phyloP scores from a whole-genome alignment of 176 grass and related monocot genomes.

The Eleusine indica region DNA sequence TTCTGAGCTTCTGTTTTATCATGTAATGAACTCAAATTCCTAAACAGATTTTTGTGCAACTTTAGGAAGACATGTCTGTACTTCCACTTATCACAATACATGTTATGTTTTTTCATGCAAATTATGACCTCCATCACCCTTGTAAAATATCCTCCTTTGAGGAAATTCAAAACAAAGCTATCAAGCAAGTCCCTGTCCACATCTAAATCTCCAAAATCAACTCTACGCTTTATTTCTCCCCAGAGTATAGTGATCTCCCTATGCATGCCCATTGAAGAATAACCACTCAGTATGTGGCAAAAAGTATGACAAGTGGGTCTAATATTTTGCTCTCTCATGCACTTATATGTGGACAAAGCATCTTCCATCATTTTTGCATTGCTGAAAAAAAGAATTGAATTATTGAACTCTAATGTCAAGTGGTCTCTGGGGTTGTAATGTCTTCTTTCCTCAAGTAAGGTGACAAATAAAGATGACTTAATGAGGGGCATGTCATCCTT shows the following conservation, averaged over 20 bases:
- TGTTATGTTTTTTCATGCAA: slow-evolving; percentile 69
- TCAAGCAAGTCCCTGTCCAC: slow-evolving; percentile 75
- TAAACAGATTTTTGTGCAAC: slow-evolving; percentile 75
- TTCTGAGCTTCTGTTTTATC: slow-evolving; percentile 74
- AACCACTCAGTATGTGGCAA: slow-evolving; percentile 70
- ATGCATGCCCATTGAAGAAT: slow-evolving; percentile 71
- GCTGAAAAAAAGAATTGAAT: slow-evolving; percentile 90
- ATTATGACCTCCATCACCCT: slow-evolving; percentile 77
- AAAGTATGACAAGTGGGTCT: slow-evolving; percentile 68
- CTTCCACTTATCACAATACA: slow-evolving; percentile 85
- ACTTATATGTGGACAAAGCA: slow-evolving; percentile 77
- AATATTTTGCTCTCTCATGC: slow-evolving; percentile 78
- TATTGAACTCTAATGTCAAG: slow-evolving; percentile 67
- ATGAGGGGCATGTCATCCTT: slow-evolving; percentile 35
- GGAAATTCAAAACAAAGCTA: slow-evolving; percentile 71
- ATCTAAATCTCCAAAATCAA: slow-evolving; percentile 51
- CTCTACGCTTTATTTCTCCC: slow-evolving; percentile 84
- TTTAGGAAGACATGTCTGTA: slow-evolving; percentile 69
- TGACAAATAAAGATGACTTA: slow-evolving; percentile 57
- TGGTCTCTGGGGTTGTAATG: slow-evolving; percentile 45
- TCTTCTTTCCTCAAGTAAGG: slow-evolving; percentile 56
- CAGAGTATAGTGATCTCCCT: slow-evolving; percentile 84
- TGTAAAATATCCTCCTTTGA: slow-evolving; percentile 88
- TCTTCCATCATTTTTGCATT: slow-evolving; percentile 95
- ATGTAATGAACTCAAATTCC: slow-evolving; percentile 68